A percentile compares a stretch with the other conserved stretches of the same genome.
Conservation (phyloP, 768 basidiomycete species). For the Tulasnella sp. region DNA sequence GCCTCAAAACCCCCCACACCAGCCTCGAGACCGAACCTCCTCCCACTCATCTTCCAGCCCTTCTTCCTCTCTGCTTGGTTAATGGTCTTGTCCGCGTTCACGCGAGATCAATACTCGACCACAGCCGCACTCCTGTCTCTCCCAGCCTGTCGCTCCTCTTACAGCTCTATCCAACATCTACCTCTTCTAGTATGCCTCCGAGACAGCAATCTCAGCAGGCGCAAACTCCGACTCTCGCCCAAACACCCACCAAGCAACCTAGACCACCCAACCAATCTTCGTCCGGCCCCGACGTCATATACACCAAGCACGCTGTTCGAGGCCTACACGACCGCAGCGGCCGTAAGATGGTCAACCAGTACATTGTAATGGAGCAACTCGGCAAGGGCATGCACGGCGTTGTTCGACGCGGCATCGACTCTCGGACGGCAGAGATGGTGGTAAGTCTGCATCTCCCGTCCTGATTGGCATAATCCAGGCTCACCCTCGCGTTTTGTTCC, state of each 20-base stretch:
- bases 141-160: neutral
- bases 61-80: too few relatives aligned
- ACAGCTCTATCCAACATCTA: neutral
- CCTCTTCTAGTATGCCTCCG: neutral
- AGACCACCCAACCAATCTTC: neutral
- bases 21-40: too few relatives aligned
- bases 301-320: constrained; percentile 7
- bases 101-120: too few relatives aligned
- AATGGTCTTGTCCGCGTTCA: too few relatives aligned
- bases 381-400: constrained; percentile 86
- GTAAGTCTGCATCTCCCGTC: constrained; percentile 24
- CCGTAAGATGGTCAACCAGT: constrained; percentile 67
- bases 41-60: too few relatives aligned
- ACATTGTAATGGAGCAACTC: constrained; percentile 59
- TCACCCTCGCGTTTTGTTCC: neutral
- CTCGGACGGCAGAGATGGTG: constrained; percentile 23
- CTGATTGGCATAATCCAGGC: constrained; percentile 21
- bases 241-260: neutral
- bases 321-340: constrained; percentile 3
- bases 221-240: constrained; percentile 1
- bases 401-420: constrained; percentile 62
- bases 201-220: neutral
- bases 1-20: too few relatives aligned
- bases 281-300: constrained; percentile 4
- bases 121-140: neutral